Percentiles rank a stretch among this genome's conserved stretches.
Conservation (phyloP, 306 rosid species). For the Argentina anserina region DNA sequence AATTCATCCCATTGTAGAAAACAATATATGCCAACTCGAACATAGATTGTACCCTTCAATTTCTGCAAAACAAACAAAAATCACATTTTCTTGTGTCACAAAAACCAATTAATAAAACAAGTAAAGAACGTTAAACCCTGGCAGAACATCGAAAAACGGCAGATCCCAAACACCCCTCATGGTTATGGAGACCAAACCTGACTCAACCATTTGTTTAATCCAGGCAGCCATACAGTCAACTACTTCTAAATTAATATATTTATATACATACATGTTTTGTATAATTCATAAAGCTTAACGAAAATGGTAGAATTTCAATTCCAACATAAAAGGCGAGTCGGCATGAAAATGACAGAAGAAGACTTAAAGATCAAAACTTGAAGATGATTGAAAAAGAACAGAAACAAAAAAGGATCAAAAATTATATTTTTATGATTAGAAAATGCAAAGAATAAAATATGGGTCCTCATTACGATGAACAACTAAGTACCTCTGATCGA, state of each 20-base stretch:
- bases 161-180: conserved; percentile 29
- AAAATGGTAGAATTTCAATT: background rate
- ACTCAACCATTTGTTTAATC: conserved; percentile 14
- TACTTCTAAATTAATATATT: background rate
- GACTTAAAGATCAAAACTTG: background rate
- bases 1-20: conserved; percentile 42
- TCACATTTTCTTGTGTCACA: background rate
- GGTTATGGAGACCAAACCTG: conserved; percentile 30
- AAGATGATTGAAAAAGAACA: background rate
- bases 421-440: background rate
- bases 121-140: conserved; percentile 13
- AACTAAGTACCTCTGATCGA: background rate
- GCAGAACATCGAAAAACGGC: conserved; percentile 5
- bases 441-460: background rate
- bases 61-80: conserved; percentile 18
- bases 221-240: conserved; percentile 1
- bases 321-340: conserved; percentile 1
- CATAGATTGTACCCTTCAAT: conserved; percentile 29
- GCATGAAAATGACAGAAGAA: conserved; percentile 1
- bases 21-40: conserved; percentile 26
- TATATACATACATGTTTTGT: background rate
- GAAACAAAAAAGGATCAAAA: background rate
- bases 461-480: conserved; percentile 3
- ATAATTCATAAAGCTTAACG: background rate
- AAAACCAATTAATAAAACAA: background rate